These are phyloP conservation scores for Entomortierella chlamydospora DNA, from an alignment of 192 early-diverging fungal genomes.

Conservation along the genomic window DNA sequence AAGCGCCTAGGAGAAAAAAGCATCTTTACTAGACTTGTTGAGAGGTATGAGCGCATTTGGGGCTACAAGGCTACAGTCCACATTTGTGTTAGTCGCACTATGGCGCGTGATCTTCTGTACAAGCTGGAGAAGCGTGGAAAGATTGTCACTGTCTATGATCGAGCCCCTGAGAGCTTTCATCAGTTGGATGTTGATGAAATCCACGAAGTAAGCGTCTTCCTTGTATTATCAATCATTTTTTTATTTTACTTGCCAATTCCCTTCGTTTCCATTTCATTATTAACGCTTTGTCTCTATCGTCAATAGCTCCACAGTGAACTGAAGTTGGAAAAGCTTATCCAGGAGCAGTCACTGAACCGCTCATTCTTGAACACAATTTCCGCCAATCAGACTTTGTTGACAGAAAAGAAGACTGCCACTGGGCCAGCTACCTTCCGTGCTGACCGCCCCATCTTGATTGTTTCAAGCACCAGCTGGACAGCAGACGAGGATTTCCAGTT, in stretches of 20 bases:
- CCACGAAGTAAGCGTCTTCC: conserved; percentile 67
- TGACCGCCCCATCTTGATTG: conserved; percentile 82
- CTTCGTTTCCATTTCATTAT: background rate
- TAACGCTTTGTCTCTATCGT: background rate
- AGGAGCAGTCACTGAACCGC: conserved; percentile 47
- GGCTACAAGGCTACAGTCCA: conserved; percentile 81
- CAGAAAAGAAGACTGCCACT: conserved; percentile 40
- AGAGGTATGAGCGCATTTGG: conserved; percentile 70
- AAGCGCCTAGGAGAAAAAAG: conserved; percentile 70
- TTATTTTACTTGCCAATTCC: background rate
- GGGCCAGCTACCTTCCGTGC: conserved; percentile 49
- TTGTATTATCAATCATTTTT: background rate
- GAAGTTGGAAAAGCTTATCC: conserved; percentile 59
- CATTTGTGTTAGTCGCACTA: conserved; percentile 87
- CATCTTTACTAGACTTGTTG: conserved; percentile 37
- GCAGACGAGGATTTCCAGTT: conserved; percentile 95
- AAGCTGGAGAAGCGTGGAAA: conserved; percentile 74
- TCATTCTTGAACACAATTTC: conserved; percentile 52
- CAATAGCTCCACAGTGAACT: conserved; percentile 58
- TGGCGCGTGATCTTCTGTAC: conserved; percentile 74
- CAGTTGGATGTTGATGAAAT: conserved; percentile 71
- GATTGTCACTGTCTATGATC: conserved; percentile 85
- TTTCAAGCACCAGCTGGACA: conserved; percentile 95
- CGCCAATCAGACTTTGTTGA: conserved; percentile 57
- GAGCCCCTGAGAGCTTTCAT: conserved; percentile 82